These are phyloP conservation scores for Macrocybe gigantea DNA, from an alignment of 768 basidiomycete species.

Conservation along the genomic window DNA sequence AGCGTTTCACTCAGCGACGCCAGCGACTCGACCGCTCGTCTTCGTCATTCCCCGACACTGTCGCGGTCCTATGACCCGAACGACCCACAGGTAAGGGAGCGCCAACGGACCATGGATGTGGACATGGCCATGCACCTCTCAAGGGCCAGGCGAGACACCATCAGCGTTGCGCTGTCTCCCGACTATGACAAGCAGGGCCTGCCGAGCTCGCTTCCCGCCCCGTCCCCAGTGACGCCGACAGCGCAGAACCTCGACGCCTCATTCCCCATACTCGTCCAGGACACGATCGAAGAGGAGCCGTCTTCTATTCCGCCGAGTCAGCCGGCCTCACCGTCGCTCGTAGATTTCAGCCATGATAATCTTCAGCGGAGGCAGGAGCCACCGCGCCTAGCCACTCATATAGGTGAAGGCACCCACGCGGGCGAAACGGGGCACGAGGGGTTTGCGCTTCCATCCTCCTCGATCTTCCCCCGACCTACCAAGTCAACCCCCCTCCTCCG, in stretches of 20 bases:
- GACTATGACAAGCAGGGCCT: slow-evolving; percentile 11
- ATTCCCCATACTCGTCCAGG: no score
- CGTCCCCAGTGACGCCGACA: slow-evolving; percentile 36
- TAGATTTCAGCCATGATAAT: no score
- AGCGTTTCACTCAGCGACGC: slow-evolving; percentile 33
- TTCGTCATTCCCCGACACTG: slow-evolving; percentile 59
- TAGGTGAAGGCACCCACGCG: no score
- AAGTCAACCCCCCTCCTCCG: slow-evolving; percentile 31
- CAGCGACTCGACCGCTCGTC: slow-evolving; percentile 31
- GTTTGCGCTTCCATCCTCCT: no score
- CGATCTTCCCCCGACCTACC: slow-evolving; percentile 49
- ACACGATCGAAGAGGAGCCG: no score
- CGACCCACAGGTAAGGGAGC: slow-evolving; percentile 73
- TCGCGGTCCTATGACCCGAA: slow-evolving; percentile 58
- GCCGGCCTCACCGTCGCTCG: no score
- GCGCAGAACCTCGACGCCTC: no score
- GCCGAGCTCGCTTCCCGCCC: slow-evolving; percentile 15
- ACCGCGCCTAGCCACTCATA: no score
- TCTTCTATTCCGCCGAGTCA: no score
- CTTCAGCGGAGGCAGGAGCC: no score
- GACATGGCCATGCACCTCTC: slow-evolving; percentile 86
- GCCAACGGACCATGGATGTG: slow-evolving; percentile 90
- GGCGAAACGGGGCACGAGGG: no score
- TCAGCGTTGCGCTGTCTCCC: slow-evolving; percentile 25
- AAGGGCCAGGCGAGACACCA: slow-evolving; percentile 61